Evolutionary conservation across 2,329 filamentous ascomycete genomes (phyloP).

Genomic region (Neonectria ditissima): DNA sequence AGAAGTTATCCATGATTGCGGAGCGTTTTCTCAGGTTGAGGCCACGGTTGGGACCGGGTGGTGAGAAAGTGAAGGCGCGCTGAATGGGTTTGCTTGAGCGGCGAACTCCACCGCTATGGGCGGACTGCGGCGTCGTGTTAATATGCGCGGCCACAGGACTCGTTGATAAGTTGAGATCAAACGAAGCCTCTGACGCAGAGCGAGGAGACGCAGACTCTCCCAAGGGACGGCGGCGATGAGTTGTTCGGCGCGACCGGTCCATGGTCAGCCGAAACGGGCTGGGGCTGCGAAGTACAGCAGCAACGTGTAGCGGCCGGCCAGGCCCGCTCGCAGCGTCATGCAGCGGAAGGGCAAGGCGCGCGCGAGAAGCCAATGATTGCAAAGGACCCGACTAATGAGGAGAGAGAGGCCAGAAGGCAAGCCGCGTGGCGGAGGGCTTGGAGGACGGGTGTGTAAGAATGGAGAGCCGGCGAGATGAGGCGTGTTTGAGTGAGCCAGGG

Average conservation of each 20-base stretch:
- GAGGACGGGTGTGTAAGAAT: conserved; percentile 37
- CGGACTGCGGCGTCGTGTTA: conserved; percentile 49
- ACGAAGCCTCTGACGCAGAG: conserved; percentile 48
- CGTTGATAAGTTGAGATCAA: conserved; percentile 47
- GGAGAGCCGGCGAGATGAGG: conserved; percentile 39
- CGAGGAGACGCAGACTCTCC: conserved; percentile 51
- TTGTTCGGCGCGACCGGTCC: conserved; percentile 54
- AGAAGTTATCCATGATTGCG: conserved; percentile 56
- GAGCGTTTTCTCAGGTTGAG: conserved; percentile 56
- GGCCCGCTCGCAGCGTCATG: conserved; percentile 44
- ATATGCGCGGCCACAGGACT: conserved; percentile 50
- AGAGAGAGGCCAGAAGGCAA: conserved; percentile 20
- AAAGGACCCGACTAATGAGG: conserved; percentile 26
- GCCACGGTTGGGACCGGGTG: conserved; percentile 47
- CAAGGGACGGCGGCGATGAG: conserved; percentile 48
- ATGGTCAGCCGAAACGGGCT: conserved; percentile 48
- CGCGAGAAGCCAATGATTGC: conserved; percentile 30
- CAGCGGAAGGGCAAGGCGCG: conserved; percentile 35
- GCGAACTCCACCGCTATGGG: conserved; percentile 43
- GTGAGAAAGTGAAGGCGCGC: conserved; percentile 53
- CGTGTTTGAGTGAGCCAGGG: conserved; percentile 48
- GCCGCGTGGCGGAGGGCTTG: conserved; percentile 32
- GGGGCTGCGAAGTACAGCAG: conserved; percentile 46
- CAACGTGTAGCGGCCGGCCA: conserved; percentile 47
- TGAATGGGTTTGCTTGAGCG: conserved; percentile 52